These are phyloP conservation scores for Annulohypoxylon truncatum DNA, from an alignment of 2,329 filamentous ascomycete genomes.

Conservation along the genomic window DNA sequence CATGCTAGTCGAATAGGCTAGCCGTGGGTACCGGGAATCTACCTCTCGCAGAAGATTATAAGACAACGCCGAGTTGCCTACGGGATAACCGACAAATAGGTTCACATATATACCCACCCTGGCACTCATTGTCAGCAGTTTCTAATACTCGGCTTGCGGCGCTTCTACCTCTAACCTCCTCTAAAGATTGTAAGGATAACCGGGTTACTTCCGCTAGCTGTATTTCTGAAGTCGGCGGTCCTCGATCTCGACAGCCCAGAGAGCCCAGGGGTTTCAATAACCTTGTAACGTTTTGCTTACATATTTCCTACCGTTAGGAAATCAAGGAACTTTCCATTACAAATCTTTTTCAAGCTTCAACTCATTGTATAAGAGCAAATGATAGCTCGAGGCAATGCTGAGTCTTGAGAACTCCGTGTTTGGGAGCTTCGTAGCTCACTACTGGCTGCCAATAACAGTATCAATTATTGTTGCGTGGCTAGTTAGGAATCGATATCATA, in stretches of 20 bases:
- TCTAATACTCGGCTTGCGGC: slow-evolving; percentile 34
- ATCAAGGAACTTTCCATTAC: slow-evolving; percentile 1
- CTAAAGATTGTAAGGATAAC: not conserved
- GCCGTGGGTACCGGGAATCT: slow-evolving; percentile 30
- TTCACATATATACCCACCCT: slow-evolving; percentile 36
- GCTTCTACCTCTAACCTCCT: slow-evolving; percentile 21
- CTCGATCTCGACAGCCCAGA: slow-evolving; percentile 11
- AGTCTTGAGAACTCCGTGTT: slow-evolving; percentile 47
- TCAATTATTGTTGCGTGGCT: slow-evolving; percentile 56
- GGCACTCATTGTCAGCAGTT: slow-evolving; percentile 31
- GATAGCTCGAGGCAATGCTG: slow-evolving; percentile 31
- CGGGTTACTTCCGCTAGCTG: slow-evolving; percentile 10
- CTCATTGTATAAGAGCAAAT: slow-evolving; percentile 28
- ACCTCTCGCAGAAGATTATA: slow-evolving; percentile 17
- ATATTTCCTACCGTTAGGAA: slow-evolving; percentile 6
- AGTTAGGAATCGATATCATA: slow-evolving; percentile 61
- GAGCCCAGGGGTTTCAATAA: slow-evolving; percentile 39
- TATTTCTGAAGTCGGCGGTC: slow-evolving; percentile 19
- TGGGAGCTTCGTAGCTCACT: slow-evolving; percentile 50
- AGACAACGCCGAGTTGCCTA: slow-evolving; percentile 25
- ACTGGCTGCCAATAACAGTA: slow-evolving; percentile 58
- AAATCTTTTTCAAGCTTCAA: slow-evolving; percentile 5
- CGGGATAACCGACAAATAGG: slow-evolving; percentile 34
- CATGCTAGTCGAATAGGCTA: slow-evolving; percentile 19
- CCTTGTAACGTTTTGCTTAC: slow-evolving; percentile 24